Evolutionary conservation across 352 stramenopile genomes (phyloP).

Genomic region (Pythium pyrilobum): DNA sequence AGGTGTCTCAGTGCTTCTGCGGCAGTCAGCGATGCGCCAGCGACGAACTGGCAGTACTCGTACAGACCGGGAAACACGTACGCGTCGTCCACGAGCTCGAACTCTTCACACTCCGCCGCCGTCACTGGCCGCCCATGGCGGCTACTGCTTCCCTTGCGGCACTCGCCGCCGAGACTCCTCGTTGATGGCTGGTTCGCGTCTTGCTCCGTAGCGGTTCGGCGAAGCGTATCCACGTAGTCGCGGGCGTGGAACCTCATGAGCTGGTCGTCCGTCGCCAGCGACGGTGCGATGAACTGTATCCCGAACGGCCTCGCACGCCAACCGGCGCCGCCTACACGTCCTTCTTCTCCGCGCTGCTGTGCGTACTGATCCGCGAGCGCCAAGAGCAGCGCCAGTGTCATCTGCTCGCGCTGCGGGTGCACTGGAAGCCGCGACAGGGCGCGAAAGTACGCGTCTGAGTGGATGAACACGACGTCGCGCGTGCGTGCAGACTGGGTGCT

Average conservation of each 20-base stretch:
- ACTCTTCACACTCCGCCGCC: constrained; percentile 19
- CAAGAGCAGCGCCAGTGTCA: constrained; percentile 36
- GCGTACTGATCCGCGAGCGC: constrained; percentile 6
- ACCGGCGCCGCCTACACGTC: not conserved
- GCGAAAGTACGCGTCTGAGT: constrained; percentile 27
- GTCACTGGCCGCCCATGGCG: not conserved
- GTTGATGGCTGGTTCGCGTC: not conserved
- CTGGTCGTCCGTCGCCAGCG: constrained; percentile 21
- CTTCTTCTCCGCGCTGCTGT: not conserved
- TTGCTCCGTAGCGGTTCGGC: not conserved
- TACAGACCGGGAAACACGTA: constrained; percentile 46
- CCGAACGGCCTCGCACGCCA: constrained; percentile 9
- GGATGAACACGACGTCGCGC: constrained; percentile 23
- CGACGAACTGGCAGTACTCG: constrained; percentile 54
- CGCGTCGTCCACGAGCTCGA: constrained; percentile 61
- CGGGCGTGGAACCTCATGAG: constrained; percentile 33
- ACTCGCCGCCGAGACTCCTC: not conserved
- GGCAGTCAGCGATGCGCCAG: constrained; percentile 53
- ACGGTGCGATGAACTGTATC: constrained; percentile 34
- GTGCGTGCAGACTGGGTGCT: not conserved
- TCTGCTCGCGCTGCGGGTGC: constrained; percentile 31
- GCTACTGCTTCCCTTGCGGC: not conserved
- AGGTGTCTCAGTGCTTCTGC: constrained; percentile 41
- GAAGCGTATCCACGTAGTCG: constrained; percentile 32
- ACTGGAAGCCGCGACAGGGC: constrained; percentile 30